Base-by-base conservation (phyloP, 148 eudicot genomes). In the Cornus suecica region DNA sequence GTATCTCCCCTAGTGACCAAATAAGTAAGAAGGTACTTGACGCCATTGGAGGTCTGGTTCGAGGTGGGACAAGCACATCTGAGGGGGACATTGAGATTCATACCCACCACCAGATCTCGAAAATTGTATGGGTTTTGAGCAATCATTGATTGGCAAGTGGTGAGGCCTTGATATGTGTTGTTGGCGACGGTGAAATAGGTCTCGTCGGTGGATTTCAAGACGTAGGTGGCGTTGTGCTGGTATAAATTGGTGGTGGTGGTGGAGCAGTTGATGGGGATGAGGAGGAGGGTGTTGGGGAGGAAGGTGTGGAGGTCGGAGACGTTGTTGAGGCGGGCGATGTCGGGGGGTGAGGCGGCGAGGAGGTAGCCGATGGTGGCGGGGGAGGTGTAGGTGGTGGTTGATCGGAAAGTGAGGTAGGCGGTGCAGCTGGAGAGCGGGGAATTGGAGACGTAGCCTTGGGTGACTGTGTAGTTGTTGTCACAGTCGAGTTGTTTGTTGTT, bases 41-140 rank as follows among this genome's bases (percentile, higher is more conserved):
- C 69, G 4, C 90, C 89, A 3, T 32, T 69, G 3, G 20, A 76
- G 3, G 77, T 74, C 78, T 91, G 98, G 26, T 81, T 76, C 10
- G 60, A 5, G 8, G 93, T 78, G 6, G 97, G 92, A 37, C 98
- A 93, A 13, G 97, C 98, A 65, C 98, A 91, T 81, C 86, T 82
- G 42, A 89, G 32, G 0, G 98, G 98, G 5, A 90, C 90, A 58
- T 25, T 3, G 6, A 93, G 4, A 0, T 73, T 45, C 66, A 77
- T 42, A 0, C 84, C 81, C 25, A 23, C 65, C 0, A 0, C 0
- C 30, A 91, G 69, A 1, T 77, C 15, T 1, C 65, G 61, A 10
- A 1, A 37, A 20, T 69, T 11, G 32, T 73, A 25, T 13, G 74
- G 27, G 66, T 93, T 93, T 75, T 86, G 88, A 16, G 82, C 77